Percentiles rank a stretch among this genome's conserved stretches.
Conservation (phyloP, 163 green algal species). For the Chloromonas sp. region DNA sequence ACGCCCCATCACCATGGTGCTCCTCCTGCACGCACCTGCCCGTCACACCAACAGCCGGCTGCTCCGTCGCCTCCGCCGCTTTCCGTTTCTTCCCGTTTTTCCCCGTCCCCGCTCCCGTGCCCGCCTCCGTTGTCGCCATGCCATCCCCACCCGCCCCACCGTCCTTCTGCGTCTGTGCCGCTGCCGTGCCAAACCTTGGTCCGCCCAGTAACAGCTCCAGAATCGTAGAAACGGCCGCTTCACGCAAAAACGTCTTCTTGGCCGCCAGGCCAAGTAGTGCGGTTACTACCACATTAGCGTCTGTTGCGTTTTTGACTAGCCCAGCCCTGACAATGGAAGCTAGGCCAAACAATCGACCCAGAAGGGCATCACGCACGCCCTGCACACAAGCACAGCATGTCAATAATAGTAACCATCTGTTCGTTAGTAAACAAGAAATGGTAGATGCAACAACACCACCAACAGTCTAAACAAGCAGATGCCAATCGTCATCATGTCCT, state of each 20-base stretch:
- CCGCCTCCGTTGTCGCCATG: background rate
- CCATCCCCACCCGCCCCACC: constrained; percentile 1
- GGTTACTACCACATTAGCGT: background rate
- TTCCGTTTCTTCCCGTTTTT: background rate
- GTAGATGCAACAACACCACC: no score
- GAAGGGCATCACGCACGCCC: constrained; percentile 57
- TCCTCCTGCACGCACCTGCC: constrained; percentile 4
- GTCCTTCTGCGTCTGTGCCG: background rate
- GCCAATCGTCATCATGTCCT: no score
- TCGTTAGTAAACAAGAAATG: no score
- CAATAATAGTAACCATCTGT: no score
- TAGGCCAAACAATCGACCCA: constrained; percentile 68
- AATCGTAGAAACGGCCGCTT: constrained; percentile 44
- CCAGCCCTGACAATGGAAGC: constrained; percentile 49
- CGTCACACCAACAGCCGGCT: background rate
- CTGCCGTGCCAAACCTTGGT: background rate
- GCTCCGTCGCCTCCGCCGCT: background rate
- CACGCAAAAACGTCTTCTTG: constrained; percentile 65
- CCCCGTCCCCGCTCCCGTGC: constrained; percentile 1
- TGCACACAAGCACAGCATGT: constrained; percentile 4
- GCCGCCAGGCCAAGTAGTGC: constrained; percentile 23
- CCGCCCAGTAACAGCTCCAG: constrained; percentile 37
- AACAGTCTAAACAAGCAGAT: no score
- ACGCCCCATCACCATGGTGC: constrained; percentile 12
- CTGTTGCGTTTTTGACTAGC: constrained; percentile 9